Base-by-base conservation (phyloP, 1,284 basidiomycete genomes). In the Papiliotrema terrestris region DNA sequence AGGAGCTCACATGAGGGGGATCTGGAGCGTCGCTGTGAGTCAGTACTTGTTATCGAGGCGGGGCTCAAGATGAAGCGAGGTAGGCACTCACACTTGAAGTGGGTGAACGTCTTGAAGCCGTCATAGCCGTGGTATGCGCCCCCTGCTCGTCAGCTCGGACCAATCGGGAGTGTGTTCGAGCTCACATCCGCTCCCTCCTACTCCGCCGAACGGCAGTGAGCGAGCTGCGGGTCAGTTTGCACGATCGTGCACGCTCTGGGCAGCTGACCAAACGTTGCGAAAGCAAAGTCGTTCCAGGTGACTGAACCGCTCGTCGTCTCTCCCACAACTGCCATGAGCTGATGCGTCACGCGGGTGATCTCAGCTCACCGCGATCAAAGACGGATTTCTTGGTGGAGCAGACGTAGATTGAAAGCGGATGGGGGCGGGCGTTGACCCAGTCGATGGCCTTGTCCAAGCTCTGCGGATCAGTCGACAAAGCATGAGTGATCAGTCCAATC, bases 401-500 rank as follows among this genome's bases (percentile, higher is more conserved):
- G n/a, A 74, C 74, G 56, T 75, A 74, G 25, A 76, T 57, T 8
- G 74, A 69, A 15, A 77, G 59, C 9, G 75, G 73, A 26, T 68
- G 66, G 1, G 72, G 69, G 51, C 71, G 56, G 26, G 61, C 66
- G 65, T 88, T 88, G 54, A 91, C 81, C 58, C 85, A 85, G 22
- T 79, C 78, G 57, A 92, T 85, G 2, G 86, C 89, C 45, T 83
- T 84, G 35, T 91, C 86, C 13, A 91, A 58, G 57, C 82, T 71
- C 54, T 86, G 46, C 9, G 8, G 2, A 37, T 48, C 15, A 54
- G 42, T 29, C 47, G 5, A n/a, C n/a, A n/a, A n/a, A n/a, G n/a
- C n/a, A n/a, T n/a, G n/a, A n/a, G n/a, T n/a, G n/a, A n/a, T n/a
- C n/a, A n/a, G n/a, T n/a, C n/a, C n/a, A n/a, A n/a, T 19, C 29